These are phyloP conservation scores for Hemileccinum rubropunctum DNA, from an alignment of 768 basidiomycete genomes.

Conservation along the genomic window DNA sequence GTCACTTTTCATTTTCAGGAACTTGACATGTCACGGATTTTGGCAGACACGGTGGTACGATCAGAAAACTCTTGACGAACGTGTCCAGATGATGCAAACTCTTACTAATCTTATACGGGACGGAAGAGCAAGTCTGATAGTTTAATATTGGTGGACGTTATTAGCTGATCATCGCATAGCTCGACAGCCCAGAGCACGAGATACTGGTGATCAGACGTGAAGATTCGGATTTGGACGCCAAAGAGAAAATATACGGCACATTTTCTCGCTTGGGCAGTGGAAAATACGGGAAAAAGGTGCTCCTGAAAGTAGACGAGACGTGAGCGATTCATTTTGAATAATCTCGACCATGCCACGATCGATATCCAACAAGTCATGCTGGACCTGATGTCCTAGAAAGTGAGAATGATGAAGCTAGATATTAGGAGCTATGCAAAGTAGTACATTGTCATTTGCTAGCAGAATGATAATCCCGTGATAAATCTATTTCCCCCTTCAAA, in stretches of 20 bases:
- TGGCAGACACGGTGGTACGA: conserved; percentile 77
- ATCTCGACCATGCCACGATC: no score
- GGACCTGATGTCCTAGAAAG: background rate
- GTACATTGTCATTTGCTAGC: conserved; percentile 13
- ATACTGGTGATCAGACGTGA: conserved; percentile 51
- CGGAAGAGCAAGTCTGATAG: conserved; percentile 44
- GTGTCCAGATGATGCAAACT: conserved; percentile 47
- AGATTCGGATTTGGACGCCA: conserved; percentile 39
- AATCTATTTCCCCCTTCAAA: conserved; percentile 81
- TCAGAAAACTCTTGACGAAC: conserved; percentile 44
- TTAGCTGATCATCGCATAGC: conserved; percentile 37
- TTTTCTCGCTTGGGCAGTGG: conserved; percentile 37
- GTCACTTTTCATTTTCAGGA: conserved; percentile 82
- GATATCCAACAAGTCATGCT: background rate
- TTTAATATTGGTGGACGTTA: background rate
- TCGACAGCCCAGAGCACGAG: conserved; percentile 67
- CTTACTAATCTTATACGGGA: conserved; percentile 52
- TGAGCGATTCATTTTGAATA: background rate
- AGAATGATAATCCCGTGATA: conserved; percentile 66
- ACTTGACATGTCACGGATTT: conserved; percentile 71
- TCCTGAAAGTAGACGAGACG: conserved; percentile 39
- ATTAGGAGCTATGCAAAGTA: background rate
- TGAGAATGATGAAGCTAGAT: background rate
- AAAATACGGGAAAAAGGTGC: conserved; percentile 46
- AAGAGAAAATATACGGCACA: conserved; percentile 30